phyloP scores from a whole-genome alignment of 306 rosid species.

The Rosa lucieae region DNA sequence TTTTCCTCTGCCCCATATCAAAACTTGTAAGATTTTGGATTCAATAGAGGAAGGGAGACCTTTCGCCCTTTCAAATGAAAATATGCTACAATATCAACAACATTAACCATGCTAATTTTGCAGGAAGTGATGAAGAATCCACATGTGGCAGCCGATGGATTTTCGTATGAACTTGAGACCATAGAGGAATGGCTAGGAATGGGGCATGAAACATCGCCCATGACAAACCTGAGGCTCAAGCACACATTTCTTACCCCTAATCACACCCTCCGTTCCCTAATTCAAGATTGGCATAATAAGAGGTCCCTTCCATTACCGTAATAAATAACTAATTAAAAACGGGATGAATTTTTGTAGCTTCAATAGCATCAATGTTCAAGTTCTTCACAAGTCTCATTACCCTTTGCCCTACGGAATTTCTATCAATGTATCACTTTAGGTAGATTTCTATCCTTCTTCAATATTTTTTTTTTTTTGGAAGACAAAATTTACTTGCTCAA shows the following conservation, averaged over 20 bases:
- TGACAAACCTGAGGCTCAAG: slow-evolving; percentile 69
- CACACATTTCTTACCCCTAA: slow-evolving; percentile 65
- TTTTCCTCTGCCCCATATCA: neutral
- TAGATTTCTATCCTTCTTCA: no score
- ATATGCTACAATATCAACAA: neutral
- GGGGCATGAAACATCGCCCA: slow-evolving; percentile 75
- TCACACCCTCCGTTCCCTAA: slow-evolving; percentile 64
- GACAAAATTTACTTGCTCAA: no score
- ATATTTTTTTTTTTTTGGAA: no score
- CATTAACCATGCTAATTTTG: slow-evolving; percentile 9
- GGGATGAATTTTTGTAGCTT: neutral
- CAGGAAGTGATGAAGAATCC: slow-evolving; percentile 94
- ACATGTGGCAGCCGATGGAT: slow-evolving; percentile 86
- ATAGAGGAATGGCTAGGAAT: slow-evolving; percentile 69
- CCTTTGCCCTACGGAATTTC: no score
- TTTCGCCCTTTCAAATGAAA: no score
- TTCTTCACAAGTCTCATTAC: neutral
- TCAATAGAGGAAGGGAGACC: no score
- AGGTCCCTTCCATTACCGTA: slow-evolving; percentile 16
- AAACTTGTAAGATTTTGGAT: neutral
- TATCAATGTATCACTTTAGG: no score
- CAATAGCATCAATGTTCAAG: neutral
- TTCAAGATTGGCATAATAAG: slow-evolving; percentile 63
- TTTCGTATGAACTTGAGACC: slow-evolving; percentile 77
- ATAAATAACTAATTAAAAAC: neutral